Conservation (phyloP, 2,329 filamentous ascomycete genomes). For the Fusarium xylarioides region DNA sequence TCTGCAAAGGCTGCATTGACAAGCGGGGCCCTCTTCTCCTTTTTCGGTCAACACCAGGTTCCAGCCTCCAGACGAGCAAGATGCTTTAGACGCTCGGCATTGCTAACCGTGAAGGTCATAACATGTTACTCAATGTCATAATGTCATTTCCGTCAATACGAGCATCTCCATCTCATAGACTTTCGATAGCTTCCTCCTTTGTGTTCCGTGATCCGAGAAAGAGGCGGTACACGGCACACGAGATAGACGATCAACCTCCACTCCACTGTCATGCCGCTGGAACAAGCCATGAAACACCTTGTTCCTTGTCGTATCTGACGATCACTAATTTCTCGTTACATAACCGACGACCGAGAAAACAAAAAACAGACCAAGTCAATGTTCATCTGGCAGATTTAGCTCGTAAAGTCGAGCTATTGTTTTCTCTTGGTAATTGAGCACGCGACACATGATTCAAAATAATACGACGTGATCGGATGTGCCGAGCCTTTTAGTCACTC, state of each 20-base stretch:
- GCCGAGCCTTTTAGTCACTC: background rate
- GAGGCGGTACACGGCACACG: background rate
- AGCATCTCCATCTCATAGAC: background rate
- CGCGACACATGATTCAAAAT: constrained; percentile 16
- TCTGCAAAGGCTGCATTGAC: constrained; percentile 21
- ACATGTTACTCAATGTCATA: background rate
- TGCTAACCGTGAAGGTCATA: background rate
- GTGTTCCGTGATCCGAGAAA: background rate
- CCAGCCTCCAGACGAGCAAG: background rate
- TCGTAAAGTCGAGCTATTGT: background rate
- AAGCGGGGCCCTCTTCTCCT: constrained; percentile 3
- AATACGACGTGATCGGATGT: constrained; percentile 7
- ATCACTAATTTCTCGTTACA: constrained; percentile 10
- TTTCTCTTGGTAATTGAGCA: constrained; percentile 15
- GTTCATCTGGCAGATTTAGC: background rate
- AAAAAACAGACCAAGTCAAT: background rate
- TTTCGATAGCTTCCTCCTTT: background rate
- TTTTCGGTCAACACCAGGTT: constrained; percentile 3
- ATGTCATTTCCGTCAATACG: constrained; percentile 22
- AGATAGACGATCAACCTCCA: constrained; percentile 11
- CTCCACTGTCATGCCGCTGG: background rate
- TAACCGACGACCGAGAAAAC: background rate
- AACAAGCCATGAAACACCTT: background rate
- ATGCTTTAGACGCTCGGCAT: background rate
- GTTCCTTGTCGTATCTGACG: constrained; percentile 9